Percentiles rank a stretch among this genome's conserved stretches.
Evolutionary conservation across 306 rosid genomes (phyloP).

Genomic region (Quercus gilva): DNA sequence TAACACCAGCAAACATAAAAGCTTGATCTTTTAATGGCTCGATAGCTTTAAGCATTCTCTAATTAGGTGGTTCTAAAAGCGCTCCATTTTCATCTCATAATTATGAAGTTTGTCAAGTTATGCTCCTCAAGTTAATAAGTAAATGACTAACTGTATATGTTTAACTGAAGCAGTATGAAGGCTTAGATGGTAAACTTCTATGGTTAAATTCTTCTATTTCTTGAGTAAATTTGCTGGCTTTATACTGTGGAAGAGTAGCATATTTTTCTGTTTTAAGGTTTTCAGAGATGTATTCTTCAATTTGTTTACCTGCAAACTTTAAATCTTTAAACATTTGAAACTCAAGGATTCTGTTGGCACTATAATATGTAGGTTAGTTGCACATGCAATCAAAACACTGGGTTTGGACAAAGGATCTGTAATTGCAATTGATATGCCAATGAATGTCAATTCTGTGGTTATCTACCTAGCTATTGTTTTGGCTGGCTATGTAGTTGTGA

Average conservation of each 20-base stretch:
- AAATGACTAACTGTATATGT: neutral
- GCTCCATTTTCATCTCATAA: too few relatives aligned
- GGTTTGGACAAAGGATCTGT: constrained; percentile 83
- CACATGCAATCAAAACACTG: constrained; percentile 67
- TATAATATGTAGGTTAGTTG: constrained; percentile 70
- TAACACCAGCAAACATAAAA: too few relatives aligned
- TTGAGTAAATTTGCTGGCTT: too few relatives aligned
- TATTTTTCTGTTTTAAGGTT: neutral
- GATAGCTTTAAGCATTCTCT: too few relatives aligned
- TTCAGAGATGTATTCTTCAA: neutral
- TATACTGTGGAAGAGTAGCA: neutral
- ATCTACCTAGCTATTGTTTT: constrained; percentile 89
- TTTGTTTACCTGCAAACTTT: neutral
- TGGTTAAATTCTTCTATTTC: neutral
- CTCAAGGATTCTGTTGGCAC: constrained; percentile 21
- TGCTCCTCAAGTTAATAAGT: neutral
- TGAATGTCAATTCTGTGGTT: constrained; percentile 74
- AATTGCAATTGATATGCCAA: constrained; percentile 94
- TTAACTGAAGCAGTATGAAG: neutral
- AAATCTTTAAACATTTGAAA: neutral
- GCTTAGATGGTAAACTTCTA: neutral
- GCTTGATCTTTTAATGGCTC: too few relatives aligned
- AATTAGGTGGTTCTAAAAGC: too few relatives aligned
- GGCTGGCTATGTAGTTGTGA: constrained; percentile 82
- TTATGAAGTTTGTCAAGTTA: neutral